These are phyloP conservation scores for Solanum gandarillasii DNA, from an alignment of 257 asterid species.

Conservation along the genomic window DNA sequence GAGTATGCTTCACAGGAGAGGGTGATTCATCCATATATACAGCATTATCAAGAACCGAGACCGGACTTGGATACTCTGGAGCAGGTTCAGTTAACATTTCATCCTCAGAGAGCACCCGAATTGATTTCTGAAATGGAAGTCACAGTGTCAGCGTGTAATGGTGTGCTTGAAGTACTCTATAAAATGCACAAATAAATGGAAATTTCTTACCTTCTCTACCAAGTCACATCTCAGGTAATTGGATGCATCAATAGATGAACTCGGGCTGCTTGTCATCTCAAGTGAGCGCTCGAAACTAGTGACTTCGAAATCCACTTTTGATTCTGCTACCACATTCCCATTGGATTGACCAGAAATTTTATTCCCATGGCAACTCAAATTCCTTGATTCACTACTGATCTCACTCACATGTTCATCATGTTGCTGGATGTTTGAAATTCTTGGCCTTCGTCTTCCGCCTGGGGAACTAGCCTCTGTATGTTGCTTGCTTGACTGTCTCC, in stretches of 20 bases:
- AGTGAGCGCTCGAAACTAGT: constrained; percentile 25
- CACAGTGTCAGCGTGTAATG: neutral
- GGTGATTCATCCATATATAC: constrained; percentile 38
- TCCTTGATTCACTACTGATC: constrained; percentile 24
- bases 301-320: constrained; percentile 25
- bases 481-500: constrained; percentile 49
- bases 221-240: constrained; percentile 11
- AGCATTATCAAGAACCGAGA: constrained; percentile 70
- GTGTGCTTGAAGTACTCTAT: neutral
- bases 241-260: constrained; percentile 21
- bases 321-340: constrained; percentile 13
- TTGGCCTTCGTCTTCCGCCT: constrained; percentile 65
- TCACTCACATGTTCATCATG: constrained; percentile 40
- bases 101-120: constrained; percentile 23
- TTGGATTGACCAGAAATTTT: constrained; percentile 30
- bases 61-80: constrained; percentile 72
- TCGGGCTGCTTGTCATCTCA: constrained; percentile 14
- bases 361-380: constrained; percentile 15
- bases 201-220: constrained; percentile 33
- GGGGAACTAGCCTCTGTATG: constrained; percentile 49
- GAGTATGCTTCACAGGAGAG: constrained; percentile 46
- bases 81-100: constrained; percentile 37
- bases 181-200: neutral
- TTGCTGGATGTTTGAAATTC: constrained; percentile 23
- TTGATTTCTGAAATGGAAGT: constrained; percentile 43